Conservation (phyloP, 768 basidiomycete genomes). For the Termitomyces sp. region DNA sequence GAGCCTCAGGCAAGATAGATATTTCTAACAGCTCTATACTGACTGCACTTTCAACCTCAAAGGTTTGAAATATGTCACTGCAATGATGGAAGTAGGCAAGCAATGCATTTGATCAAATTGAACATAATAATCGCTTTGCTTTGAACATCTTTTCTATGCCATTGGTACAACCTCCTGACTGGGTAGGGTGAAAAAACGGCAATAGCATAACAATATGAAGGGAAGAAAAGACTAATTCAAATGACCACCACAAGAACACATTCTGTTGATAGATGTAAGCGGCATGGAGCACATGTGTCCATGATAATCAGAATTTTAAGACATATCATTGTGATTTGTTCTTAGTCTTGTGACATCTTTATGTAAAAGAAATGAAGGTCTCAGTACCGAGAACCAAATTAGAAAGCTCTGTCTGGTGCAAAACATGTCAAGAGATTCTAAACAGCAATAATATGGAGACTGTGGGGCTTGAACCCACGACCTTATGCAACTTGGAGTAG, state of each 20-base stretch:
- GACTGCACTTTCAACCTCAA: not conserved
- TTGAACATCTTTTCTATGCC: too few species aligned
- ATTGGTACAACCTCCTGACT: too few species aligned
- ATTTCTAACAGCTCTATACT: not conserved
- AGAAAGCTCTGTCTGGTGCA: not conserved
- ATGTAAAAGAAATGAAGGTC: too few species aligned
- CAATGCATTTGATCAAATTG: not conserved
- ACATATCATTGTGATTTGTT: too few species aligned
- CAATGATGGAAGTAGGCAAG: not conserved
- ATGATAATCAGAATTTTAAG: too few species aligned
- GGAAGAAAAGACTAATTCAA: too few species aligned
- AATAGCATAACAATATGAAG: too few species aligned
- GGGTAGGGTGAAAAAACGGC: not conserved
- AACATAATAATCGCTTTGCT: too few species aligned
- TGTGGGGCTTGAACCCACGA: conserved; percentile 31
- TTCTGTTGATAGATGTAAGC: not conserved
- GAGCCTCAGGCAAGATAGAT: not conserved
- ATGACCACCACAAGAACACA: not conserved
- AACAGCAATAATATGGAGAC: conserved; percentile 19
- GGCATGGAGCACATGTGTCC: not conserved
- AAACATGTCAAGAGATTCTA: not conserved
- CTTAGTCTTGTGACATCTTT: too few species aligned
- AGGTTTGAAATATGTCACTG: not conserved
- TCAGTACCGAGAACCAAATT: too few species aligned
- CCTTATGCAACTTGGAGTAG: conserved; percentile 21